Conservation (phyloP, 768 basidiomycete genomes). For the Coprinopsis strossmayeri region DNA sequence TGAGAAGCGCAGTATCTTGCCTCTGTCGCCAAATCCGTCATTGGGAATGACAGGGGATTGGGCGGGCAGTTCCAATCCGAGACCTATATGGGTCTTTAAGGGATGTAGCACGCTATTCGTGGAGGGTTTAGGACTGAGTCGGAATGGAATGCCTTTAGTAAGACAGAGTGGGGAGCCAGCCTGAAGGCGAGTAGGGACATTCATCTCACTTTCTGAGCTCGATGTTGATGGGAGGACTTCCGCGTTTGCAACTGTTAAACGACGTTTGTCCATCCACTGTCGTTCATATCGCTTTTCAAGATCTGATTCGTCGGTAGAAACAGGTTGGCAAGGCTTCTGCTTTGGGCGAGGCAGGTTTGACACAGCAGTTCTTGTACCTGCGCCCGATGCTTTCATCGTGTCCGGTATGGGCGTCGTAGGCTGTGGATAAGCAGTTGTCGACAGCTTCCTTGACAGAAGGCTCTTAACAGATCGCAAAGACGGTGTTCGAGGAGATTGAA, state of each 20-base stretch:
- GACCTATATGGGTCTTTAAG: neutral
- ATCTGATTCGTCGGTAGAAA: conserved; percentile 42
- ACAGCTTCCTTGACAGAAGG: conserved; percentile 5
- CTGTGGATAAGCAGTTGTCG: neutral
- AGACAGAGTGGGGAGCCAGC: neutral
- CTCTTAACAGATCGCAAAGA: conserved; percentile 13
- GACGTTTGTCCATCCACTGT: conserved; percentile 31
- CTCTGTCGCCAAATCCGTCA: neutral
- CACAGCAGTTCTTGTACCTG: neutral
- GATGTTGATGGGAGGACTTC: conserved; percentile 34
- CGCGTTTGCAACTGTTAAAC: conserved; percentile 39
- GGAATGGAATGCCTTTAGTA: no score
- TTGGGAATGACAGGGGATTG: neutral
- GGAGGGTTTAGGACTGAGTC: no score
- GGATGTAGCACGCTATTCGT: neutral
- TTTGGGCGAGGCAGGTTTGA: conserved; percentile 5
- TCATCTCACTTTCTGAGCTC: conserved; percentile 31
- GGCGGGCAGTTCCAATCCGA: neutral
- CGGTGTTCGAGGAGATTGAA: neutral
- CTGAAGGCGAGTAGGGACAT: no score
- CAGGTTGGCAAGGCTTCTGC: neutral
- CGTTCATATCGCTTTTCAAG: conserved; percentile 34
- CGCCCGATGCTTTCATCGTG: neutral
- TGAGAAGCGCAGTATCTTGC: conserved; percentile 21
- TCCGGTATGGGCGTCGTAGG: neutral